Conservation (phyloP, 257 asterid genomes). For the Solanum megistacrolobum region DNA sequence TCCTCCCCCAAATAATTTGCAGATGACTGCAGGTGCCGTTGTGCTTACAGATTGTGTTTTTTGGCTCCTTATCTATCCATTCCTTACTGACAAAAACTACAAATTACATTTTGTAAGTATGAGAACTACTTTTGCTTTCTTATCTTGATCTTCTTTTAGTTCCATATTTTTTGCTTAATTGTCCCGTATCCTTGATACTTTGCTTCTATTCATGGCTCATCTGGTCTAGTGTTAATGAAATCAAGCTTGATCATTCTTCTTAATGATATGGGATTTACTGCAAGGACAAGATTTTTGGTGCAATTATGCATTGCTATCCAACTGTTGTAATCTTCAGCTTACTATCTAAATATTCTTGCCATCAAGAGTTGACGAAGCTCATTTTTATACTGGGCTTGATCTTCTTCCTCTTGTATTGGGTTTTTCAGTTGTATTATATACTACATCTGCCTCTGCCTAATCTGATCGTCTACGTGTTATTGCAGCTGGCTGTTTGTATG, state of each 20-base stretch:
- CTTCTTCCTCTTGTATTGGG: neutral
- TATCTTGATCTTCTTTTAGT: neutral
- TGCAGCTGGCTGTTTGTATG: constrained; percentile 53
- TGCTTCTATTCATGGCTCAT: neutral
- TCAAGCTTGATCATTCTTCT: neutral
- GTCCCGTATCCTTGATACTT: neutral
- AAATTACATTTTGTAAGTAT: constrained; percentile 47
- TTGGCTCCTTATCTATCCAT: constrained; percentile 72
- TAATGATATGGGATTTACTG: neutral
- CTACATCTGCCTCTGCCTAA: neutral
- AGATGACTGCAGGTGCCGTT: constrained; percentile 82
- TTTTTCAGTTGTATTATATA: neutral
- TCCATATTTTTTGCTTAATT: neutral
- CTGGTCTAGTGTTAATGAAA: neutral
- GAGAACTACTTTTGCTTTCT: neutral
- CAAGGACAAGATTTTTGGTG: neutral
- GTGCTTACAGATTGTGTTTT: constrained; percentile 47
- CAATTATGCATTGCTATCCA: neutral
- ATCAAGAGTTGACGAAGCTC: neutral
- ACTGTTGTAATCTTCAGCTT: neutral
- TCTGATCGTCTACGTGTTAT: neutral
- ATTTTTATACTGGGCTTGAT: neutral
- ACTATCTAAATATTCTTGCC: neutral
- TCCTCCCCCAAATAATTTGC: neutral
- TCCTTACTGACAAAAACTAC: constrained; percentile 33